Evolutionary conservation across 2,329 filamentous ascomycete species (phyloP).

Genomic region (Aureobasidium leucospermi): DNA sequence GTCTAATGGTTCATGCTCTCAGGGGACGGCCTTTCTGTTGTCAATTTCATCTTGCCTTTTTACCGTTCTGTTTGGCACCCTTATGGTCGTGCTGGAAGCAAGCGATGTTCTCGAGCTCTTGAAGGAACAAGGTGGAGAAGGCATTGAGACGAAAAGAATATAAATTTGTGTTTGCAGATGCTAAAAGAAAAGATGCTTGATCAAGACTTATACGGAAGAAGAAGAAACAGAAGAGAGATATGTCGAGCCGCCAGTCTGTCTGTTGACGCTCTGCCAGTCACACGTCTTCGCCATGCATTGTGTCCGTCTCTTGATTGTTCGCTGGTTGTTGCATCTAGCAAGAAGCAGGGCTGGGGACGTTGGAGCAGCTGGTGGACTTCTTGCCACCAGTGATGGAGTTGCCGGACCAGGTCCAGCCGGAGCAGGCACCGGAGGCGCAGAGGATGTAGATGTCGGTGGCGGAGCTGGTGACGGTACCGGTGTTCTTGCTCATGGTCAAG

Average conservation of each 20-base stretch:
- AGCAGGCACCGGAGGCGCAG: conserved; percentile 41
- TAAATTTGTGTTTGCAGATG: not conserved
- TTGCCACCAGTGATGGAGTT: conserved; percentile 47
- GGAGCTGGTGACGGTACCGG: conserved; percentile 34
- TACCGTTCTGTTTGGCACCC: too few species aligned
- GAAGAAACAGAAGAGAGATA: not conserved
- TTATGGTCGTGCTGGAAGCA: too few species aligned
- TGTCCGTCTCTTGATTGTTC: too few species aligned
- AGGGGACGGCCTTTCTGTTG: too few species aligned
- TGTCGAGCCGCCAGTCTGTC: not conserved
- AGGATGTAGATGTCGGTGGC: conserved; percentile 44
- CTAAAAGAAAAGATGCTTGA: not conserved
- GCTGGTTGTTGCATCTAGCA: not conserved
- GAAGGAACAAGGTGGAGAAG: not conserved
- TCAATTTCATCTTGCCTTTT: too few species aligned
- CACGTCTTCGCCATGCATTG: not conserved
- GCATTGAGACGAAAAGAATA: not conserved
- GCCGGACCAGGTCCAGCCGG: conserved; percentile 46
- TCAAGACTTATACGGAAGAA: not conserved
- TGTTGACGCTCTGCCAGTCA: not conserved
- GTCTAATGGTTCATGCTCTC: too few species aligned
- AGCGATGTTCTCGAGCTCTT: too few species aligned
- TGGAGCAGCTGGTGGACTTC: conserved; percentile 33
- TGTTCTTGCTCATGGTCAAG: conserved; percentile 38
- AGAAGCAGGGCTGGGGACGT: conserved; percentile 27